Evolutionary conservation across 2,329 filamentous ascomycete genomes (phyloP).

Genomic region (Tolypocladium nubicola): DNA sequence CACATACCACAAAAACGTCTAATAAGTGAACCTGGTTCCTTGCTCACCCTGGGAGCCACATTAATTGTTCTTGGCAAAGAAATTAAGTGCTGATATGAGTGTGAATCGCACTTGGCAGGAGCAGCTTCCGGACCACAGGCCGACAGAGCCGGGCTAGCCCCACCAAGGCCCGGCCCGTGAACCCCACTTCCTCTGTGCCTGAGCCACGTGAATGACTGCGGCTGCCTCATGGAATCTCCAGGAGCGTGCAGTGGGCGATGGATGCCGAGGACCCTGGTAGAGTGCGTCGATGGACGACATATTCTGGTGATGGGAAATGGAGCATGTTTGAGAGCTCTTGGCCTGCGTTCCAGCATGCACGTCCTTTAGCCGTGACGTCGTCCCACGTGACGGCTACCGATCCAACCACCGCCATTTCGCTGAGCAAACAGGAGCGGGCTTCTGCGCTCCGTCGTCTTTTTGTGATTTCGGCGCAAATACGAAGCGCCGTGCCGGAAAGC

Average conservation of each 20-base stretch:
- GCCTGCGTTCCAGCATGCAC: not conserved
- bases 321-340: not conserved
- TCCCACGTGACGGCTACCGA: not conserved
- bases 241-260: not conserved
- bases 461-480: not conserved
- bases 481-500: conserved; percentile 1
- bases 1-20: not conserved
- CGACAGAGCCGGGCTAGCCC: not conserved
- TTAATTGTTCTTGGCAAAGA: too few relatives aligned
- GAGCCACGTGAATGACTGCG: not conserved
- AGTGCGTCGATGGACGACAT: not conserved
- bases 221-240: not conserved
- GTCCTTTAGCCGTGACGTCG: not conserved
- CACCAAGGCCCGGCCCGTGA: not conserved
- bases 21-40: not conserved
- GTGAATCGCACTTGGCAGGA: not conserved
- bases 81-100: not conserved
- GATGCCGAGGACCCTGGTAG: not conserved
- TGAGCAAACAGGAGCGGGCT: not conserved
- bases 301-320: not conserved
- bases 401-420: not conserved
- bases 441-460: conserved; percentile 1
- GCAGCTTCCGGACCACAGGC: not conserved
- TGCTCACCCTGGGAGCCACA: not conserved
- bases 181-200: not conserved